A percentile compares a stretch with the other conserved stretches of the same genome.
phyloP scores from a whole-genome alignment of 352 stramenopile genomes.

The Phytophthora pinifolia region DNA sequence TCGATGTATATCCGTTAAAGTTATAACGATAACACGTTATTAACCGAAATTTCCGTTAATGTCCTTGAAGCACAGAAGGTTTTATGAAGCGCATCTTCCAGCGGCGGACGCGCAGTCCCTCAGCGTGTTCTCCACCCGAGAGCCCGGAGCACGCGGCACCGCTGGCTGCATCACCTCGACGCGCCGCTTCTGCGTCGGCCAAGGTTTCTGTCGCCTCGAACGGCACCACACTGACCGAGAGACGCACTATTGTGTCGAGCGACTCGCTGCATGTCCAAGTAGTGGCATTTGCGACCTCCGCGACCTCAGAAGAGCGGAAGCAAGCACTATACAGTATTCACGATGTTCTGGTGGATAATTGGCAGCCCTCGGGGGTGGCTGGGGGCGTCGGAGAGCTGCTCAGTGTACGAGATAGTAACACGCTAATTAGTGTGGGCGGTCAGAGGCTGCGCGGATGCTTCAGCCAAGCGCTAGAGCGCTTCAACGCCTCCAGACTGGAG shows the following conservation, averaged over 20 bases:
- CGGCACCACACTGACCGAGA: conserved; percentile 6
- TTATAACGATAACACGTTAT: no score
- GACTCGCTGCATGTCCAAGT: conserved; percentile 16
- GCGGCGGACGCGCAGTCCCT: conserved; percentile 16
- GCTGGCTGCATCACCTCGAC: conserved; percentile 1
- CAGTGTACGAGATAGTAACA: conserved; percentile 14
- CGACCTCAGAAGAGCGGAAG: background rate
- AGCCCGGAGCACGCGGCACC: background rate
- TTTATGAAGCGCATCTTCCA: conserved; percentile 76
- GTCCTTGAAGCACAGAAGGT: no score
- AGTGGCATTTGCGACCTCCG: conserved; percentile 18
- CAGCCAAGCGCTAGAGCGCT: conserved; percentile 36
- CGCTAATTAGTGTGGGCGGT: conserved; percentile 31
- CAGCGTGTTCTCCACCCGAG: conserved; percentile 14
- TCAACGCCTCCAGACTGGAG: conserved; percentile 34
- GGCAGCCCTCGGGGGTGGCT: background rate
- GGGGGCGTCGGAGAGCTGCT: conserved; percentile 4
- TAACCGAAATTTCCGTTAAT: no score
- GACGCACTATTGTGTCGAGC: background rate
- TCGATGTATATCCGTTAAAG: no score
- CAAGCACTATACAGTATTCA: conserved; percentile 10
- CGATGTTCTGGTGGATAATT: background rate
- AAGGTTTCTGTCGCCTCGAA: conserved; percentile 8
- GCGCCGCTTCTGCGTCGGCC: conserved; percentile 16
- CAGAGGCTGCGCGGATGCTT: conserved; percentile 38